Conservation (phyloP, 129 eudicot genomes). For the Centella asiatica region DNA sequence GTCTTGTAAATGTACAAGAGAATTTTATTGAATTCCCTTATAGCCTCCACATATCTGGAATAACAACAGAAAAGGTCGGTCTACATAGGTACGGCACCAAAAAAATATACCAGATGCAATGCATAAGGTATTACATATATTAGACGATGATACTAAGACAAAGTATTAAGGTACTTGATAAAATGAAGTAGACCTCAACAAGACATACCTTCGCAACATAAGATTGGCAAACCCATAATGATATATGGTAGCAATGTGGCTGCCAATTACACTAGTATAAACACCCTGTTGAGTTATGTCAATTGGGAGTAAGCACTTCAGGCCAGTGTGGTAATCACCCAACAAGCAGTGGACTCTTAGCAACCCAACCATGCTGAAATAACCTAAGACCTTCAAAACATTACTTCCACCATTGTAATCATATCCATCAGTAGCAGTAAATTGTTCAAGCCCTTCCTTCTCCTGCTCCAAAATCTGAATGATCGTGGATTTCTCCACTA, state of each 20-base stretch:
- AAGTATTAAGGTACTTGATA: too few relatives aligned
- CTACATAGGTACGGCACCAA: not conserved
- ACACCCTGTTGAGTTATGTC: slow-evolving; percentile 95
- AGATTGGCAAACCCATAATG: slow-evolving; percentile 98
- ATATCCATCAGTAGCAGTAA: slow-evolving; percentile 87
- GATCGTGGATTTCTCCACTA: slow-evolving; percentile 82
- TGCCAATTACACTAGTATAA: slow-evolving; percentile 78
- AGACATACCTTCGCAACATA: slow-evolving; percentile 83
- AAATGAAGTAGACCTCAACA: too few relatives aligned
- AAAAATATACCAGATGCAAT: too few relatives aligned
- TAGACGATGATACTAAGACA: too few relatives aligned
- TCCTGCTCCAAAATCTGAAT: slow-evolving; percentile 73
- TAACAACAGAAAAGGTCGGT: not conserved
- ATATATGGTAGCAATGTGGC: slow-evolving; percentile 86
- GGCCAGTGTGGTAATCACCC: slow-evolving; percentile 96
- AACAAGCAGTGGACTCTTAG: slow-evolving; percentile 86
- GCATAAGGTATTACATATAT: too few relatives aligned
- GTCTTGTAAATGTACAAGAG: slow-evolving; percentile 82
- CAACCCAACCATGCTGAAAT: slow-evolving; percentile 97
- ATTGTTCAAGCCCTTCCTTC: slow-evolving; percentile 86
- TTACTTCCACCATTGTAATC: slow-evolving; percentile 94
- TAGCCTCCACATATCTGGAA: slow-evolving; percentile 75
- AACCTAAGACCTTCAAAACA: slow-evolving; percentile 91
- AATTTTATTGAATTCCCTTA: slow-evolving; percentile 75
- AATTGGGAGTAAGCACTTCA: slow-evolving; percentile 83